Evolutionary conservation across 495 filamentous ascomycete genomes (phyloP).

Genomic region (Penicillium canariense): DNA sequence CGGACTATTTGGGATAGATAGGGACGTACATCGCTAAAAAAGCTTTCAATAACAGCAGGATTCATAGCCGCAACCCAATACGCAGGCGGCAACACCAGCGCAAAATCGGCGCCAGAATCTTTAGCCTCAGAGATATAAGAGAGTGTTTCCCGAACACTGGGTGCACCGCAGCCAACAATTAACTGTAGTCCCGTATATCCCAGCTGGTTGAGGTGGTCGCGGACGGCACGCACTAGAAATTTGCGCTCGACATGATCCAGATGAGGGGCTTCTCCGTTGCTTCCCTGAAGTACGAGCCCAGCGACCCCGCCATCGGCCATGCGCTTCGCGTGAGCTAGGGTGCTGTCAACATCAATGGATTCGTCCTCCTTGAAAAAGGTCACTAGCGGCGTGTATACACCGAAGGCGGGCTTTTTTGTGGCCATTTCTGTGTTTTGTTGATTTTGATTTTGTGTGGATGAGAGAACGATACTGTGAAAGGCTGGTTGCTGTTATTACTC

Average conservation of each 20-base stretch:
- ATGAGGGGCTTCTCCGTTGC: slow-evolving; percentile 11
- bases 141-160: slow-evolving; percentile 4
- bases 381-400: neutral
- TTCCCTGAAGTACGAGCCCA: slow-evolving; percentile 6
- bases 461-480: too few relatives aligned
- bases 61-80: slow-evolving; percentile 63
- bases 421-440: too few relatives aligned
- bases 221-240: neutral
- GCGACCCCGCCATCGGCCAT: slow-evolving; percentile 1
- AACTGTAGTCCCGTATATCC: neutral
- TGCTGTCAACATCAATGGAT: neutral
- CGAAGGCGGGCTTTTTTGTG: neutral
- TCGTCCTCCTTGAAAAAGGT: neutral
- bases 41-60: slow-evolving; percentile 52
- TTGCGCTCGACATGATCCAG: slow-evolving; percentile 5
- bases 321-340: neutral
- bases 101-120: slow-evolving; percentile 63
- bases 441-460: too few relatives aligned
- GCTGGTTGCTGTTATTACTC: too few relatives aligned
- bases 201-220: neutral
- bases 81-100: slow-evolving; percentile 68
- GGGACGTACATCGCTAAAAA: slow-evolving; percentile 37
- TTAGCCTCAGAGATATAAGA: neutral
- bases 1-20: neutral
- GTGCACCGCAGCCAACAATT: slow-evolving; percentile 6